These are phyloP conservation scores for Hygrophoropsis aurantiaca DNA, from an alignment of 768 basidiomycete species.

Conservation along the genomic window DNA sequence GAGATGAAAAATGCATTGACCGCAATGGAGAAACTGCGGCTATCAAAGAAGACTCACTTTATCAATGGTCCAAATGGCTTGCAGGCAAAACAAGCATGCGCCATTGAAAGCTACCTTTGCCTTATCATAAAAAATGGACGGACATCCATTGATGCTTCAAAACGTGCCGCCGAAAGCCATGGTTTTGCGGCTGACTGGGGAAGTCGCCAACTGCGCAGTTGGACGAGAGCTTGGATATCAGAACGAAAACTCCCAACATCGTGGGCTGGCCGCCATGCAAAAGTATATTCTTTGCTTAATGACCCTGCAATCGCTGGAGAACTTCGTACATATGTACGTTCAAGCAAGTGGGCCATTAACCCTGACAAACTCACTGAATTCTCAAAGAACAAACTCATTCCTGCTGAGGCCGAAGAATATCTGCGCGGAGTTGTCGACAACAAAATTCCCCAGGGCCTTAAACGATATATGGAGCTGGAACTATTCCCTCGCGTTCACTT, in stretches of 20 bases:
- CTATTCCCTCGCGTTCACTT: slow-evolving; percentile 1
- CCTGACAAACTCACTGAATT: slow-evolving; percentile 31
- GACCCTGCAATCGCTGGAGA: slow-evolving; percentile 4
- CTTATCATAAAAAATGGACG: slow-evolving; percentile 28
- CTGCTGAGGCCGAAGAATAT: slow-evolving; percentile 28
- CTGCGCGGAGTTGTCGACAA: slow-evolving; percentile 21
- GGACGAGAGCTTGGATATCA: slow-evolving; percentile 17
- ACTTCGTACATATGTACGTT: slow-evolving; percentile 3
- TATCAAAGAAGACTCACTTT: slow-evolving; percentile 22
- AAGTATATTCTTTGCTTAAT: slow-evolving; percentile 4
- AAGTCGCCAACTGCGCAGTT: slow-evolving; percentile 19
- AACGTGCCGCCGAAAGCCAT: slow-evolving; percentile 27
- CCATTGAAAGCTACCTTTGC: slow-evolving; percentile 26
- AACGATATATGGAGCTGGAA: slow-evolving; percentile 30
- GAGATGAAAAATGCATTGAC: neutral
- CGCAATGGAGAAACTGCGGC: slow-evolving; percentile 8
- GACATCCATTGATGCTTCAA: slow-evolving; percentile 20
- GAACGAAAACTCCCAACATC: slow-evolving; percentile 1
- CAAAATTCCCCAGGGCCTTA: slow-evolving; percentile 36
- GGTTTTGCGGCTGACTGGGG: slow-evolving; percentile 34
- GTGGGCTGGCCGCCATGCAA: neutral
- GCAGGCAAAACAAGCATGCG: slow-evolving; percentile 22
- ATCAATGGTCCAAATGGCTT: slow-evolving; percentile 24
- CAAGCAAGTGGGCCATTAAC: slow-evolving; percentile 36
- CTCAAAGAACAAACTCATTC: slow-evolving; percentile 21